Conservation (phyloP, 2,329 filamentous ascomycete species). For the Arthrinium phaeospermum region DNA sequence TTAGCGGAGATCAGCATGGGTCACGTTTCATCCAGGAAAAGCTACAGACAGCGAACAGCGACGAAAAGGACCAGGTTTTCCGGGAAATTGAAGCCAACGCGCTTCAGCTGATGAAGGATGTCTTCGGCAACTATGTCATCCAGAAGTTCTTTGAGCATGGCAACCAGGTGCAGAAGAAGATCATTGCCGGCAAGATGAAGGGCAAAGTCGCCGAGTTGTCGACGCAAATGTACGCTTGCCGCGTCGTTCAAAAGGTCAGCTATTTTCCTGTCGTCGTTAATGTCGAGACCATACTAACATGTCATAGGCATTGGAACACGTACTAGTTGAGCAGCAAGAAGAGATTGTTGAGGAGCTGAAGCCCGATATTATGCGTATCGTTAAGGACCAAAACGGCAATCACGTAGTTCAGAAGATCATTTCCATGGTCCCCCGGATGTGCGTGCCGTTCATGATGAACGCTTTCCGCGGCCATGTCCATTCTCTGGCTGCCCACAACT, state of each 20-base stretch:
- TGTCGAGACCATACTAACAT: background rate
- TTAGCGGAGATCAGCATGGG: constrained; percentile 93
- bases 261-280: background rate
- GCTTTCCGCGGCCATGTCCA: constrained; percentile 79
- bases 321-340: constrained; percentile 90
- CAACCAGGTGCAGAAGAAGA: constrained; percentile 89
- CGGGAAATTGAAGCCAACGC: constrained; percentile 84
- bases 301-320: constrained; percentile 79
- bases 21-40: constrained; percentile 96
- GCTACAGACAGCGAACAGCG: constrained; percentile 89
- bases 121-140: constrained; percentile 98
- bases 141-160: constrained; percentile 98
- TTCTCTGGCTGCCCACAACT: constrained; percentile 76
- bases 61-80: constrained; percentile 93
- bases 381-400: constrained; percentile 90
- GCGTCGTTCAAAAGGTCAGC: constrained; percentile 89
- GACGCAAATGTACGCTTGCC: constrained; percentile 88
- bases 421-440: constrained; percentile 75
- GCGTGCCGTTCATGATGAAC: constrained; percentile 85
- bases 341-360: constrained; percentile 84
- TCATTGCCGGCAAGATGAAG: constrained; percentile 85
- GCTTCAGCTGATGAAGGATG: constrained; percentile 89
- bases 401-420: constrained; percentile 97
- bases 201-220: constrained; percentile 82
- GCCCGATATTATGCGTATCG: constrained; percentile 74